phyloP scores from a whole-genome alignment of 139 green algal species.

The Chlamydomonas asymmetrica region DNA sequence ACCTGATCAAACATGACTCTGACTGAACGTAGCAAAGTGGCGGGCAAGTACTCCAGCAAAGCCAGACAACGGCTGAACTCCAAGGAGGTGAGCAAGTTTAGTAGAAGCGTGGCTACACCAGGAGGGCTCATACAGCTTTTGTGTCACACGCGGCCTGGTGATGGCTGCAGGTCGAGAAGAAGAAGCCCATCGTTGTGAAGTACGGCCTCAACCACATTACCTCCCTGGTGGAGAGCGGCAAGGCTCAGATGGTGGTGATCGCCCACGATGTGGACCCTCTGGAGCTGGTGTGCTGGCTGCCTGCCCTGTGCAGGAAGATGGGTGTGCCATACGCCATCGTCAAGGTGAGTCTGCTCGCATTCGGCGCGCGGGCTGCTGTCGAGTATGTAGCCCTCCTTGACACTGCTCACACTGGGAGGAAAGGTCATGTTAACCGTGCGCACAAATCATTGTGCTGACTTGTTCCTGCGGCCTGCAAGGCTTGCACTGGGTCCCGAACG shows the following conservation, averaged over 20 bases:
- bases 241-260: slow-evolving; percentile 97
- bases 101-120: not conserved
- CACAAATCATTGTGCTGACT: too few relatives aligned
- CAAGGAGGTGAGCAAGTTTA: slow-evolving; percentile 8
- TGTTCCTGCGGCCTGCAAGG: not conserved
- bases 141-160: slow-evolving; percentile 3
- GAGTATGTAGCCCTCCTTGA: too few relatives aligned
- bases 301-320: slow-evolving; percentile 99
- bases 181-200: slow-evolving; percentile 99
- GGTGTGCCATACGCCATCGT: slow-evolving; percentile 98
- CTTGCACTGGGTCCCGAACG: not conserved
- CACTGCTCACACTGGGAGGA: not conserved
- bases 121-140: too few relatives aligned
- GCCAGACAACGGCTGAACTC: not conserved
- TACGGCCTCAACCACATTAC: slow-evolving; percentile 99
- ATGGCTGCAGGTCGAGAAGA: slow-evolving; percentile 81
- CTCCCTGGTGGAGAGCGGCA: slow-evolving; percentile 89
- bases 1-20: too few relatives aligned
- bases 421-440: too few relatives aligned
- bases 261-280: slow-evolving; percentile 99
- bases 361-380: too few relatives aligned
- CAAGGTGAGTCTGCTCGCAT: slow-evolving; percentile 73
- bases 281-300: slow-evolving; percentile 98
- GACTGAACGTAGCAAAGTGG: too few relatives aligned
- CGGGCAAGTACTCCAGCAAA: slow-evolving; percentile 13